These are phyloP conservation scores for Peronospora belbahrii DNA, from an alignment of 352 stramenopile genomes.

Conservation along the genomic window DNA sequence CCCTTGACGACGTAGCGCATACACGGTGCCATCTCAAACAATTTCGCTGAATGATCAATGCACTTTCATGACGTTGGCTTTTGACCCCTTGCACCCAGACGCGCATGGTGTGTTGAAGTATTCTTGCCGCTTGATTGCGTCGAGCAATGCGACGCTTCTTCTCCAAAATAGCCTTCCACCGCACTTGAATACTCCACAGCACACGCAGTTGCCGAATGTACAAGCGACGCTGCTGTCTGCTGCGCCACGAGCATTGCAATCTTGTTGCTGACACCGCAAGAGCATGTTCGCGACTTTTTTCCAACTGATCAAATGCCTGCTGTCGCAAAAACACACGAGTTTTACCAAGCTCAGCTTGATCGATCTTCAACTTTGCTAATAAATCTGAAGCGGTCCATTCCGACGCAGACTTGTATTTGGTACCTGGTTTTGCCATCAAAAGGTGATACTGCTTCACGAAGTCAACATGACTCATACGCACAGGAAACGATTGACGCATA, in stretches of 20 bases:
- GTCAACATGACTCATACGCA: constrained; percentile 60
- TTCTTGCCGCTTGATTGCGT: constrained; percentile 24
- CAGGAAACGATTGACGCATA: constrained; percentile 75
- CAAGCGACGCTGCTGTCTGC: constrained; percentile 16
- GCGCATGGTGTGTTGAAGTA: constrained; percentile 32
- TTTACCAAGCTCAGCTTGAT: constrained; percentile 52
- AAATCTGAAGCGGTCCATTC: constrained; percentile 25
- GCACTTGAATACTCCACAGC: constrained; percentile 39
- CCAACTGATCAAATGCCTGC: constrained; percentile 50
- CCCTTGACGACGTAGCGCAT: constrained; percentile 7
- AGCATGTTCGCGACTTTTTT: constrained; percentile 35
- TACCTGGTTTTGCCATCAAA: not conserved
- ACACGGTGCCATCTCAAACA: constrained; percentile 23
- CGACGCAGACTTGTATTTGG: not conserved
- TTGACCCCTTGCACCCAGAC: constrained; percentile 24
- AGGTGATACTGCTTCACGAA: constrained; percentile 60
- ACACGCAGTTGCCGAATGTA: constrained; percentile 32
- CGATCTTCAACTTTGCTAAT: constrained; percentile 27
- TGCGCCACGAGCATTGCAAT: constrained; percentile 52
- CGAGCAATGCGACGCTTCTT: constrained; percentile 28
- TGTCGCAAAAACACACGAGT: constrained; percentile 69
- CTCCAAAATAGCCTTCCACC: constrained; percentile 48
- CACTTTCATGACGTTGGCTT: constrained; percentile 15
- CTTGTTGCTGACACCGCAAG: constrained; percentile 23
- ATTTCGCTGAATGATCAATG: constrained; percentile 26